Percentiles rank a stretch among this genome's conserved stretches.
Evolutionary conservation across 176 grass and related monocot species (phyloP).

Genomic region (Bromus sterilis): DNA sequence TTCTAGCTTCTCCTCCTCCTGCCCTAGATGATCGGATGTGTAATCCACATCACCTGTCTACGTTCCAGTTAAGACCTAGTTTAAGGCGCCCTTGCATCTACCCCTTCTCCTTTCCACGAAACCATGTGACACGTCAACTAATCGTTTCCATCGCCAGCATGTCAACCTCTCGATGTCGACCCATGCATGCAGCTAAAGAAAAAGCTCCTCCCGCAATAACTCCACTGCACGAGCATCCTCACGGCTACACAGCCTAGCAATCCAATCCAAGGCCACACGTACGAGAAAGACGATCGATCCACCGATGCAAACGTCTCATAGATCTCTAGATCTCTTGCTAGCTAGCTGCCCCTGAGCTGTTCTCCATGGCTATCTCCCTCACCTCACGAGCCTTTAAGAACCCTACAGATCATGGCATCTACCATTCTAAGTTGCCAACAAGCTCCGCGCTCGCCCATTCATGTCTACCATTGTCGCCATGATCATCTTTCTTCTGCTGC

Average conservation of each 20-base stretch:
- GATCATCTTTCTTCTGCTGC: constrained; percentile 17
- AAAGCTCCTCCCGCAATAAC: constrained; percentile 20
- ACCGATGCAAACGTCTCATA: background rate
- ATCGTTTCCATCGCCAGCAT: background rate
- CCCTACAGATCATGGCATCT: background rate
- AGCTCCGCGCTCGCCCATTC: background rate
- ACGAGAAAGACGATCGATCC: background rate
- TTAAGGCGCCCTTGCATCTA: background rate
- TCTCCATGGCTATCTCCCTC: background rate
- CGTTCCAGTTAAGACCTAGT: background rate
- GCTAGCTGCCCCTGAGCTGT: constrained; percentile 40
- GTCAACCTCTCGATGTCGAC: background rate
- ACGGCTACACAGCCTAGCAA: constrained; percentile 12
- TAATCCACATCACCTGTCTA: background rate
- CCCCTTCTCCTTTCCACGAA: background rate
- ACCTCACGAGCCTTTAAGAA: constrained; percentile 47
- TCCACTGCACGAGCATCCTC: constrained; percentile 52
- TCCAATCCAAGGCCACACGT: background rate
- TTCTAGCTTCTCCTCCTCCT: background rate
- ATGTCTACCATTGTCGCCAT: constrained; percentile 14
- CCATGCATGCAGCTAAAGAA: background rate
- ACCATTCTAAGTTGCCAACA: no score
- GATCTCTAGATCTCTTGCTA: background rate
- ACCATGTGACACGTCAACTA: background rate
- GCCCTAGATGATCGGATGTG: no score